Conservation (phyloP, 2,329 filamentous ascomycete genomes). For the Cryphonectria naterciae region DNA sequence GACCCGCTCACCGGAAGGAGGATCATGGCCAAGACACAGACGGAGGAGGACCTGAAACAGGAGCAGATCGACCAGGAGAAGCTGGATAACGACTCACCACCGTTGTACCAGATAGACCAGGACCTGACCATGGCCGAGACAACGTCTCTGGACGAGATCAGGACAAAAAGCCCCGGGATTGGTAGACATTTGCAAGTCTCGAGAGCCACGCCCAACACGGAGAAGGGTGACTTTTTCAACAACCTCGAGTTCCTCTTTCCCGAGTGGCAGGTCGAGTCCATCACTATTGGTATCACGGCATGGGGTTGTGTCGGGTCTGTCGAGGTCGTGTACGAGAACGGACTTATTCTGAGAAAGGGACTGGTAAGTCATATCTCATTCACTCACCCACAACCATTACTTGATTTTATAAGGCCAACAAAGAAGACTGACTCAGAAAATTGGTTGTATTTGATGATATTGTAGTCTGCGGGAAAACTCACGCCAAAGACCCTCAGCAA, state of each 20-base stretch:
- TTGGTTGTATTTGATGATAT: background rate
- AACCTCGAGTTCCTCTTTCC: conserved; percentile 4
- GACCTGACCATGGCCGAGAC: background rate
- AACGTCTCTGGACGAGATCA: background rate
- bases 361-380: background rate
- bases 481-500: background rate
- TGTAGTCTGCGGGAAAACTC: background rate
- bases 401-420: background rate
- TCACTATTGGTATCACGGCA: background rate
- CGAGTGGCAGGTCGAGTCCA: background rate
- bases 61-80: background rate
- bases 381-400: background rate
- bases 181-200: background rate
- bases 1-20: conserved; percentile 5
- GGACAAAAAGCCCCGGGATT: background rate
- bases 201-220: background rate
- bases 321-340: conserved; percentile 6
- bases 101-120: background rate
- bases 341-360: conserved; percentile 1
- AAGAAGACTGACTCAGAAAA: background rate
- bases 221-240: background rate
- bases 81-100: background rate
- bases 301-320: conserved; percentile 3
- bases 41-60: background rate
- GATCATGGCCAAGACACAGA: conserved; percentile 13